Evolutionary conservation across 345 rosid genomes (phyloP).

Genomic region (Eucalyptus erythrocorys): DNA sequence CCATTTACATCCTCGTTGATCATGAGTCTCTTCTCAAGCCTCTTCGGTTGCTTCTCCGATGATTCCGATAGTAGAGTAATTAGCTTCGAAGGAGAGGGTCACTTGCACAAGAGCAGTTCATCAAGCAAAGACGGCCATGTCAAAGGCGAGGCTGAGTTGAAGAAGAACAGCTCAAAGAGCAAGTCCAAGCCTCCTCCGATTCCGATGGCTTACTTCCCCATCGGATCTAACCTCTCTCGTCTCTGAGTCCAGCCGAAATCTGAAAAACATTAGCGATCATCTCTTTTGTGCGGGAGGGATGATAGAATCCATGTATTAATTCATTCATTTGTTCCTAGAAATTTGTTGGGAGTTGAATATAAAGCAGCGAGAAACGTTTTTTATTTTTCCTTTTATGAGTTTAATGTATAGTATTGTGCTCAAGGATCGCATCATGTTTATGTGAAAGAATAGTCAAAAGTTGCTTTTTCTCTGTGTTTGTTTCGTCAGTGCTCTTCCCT

Average conservation of each 20-base stretch:
- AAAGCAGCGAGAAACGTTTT: neutral
- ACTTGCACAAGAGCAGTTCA: neutral
- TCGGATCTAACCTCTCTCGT: neutral
- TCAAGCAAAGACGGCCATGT: neutral
- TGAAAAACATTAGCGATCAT: neutral
- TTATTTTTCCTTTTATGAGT: neutral
- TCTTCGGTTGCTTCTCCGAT: conserved; percentile 5
- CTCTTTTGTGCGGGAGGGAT: neutral
- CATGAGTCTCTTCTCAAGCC: neutral
- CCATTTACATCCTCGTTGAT: neutral
- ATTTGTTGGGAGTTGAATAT: neutral
- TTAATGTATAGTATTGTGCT: neutral
- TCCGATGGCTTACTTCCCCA: conserved; percentile 1
- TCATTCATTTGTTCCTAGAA: neutral
- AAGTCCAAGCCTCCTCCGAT: neutral
- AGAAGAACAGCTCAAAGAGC: neutral
- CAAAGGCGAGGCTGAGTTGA: neutral
- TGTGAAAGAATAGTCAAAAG: neutral
- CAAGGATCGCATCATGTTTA: neutral
- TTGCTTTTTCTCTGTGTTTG: neutral
- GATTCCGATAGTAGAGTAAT: neutral
- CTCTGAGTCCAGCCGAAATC: neutral
- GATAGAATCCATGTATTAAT: neutral
- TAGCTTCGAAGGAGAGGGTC: neutral
- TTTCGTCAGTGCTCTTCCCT: neutral